Evolutionary conservation across 257 asterid species (phyloP).

Genomic region (Rhazya stricta): DNA sequence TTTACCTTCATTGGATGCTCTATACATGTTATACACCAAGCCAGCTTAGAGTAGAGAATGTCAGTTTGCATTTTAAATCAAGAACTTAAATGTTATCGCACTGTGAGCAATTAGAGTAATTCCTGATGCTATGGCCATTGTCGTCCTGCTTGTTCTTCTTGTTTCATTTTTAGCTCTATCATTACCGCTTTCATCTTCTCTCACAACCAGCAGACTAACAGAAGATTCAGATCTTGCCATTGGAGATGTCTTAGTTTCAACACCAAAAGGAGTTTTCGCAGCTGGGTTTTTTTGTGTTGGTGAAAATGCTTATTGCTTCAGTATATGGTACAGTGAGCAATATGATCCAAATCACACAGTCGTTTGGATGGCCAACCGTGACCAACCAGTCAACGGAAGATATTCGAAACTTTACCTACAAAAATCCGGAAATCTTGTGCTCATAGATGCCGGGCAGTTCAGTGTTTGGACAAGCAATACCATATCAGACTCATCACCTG

Average conservation of each 20-base stretch:
- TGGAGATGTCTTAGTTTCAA: slow-evolving; percentile 15
- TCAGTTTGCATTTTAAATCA: background rate
- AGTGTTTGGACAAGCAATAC: slow-evolving; percentile 26
- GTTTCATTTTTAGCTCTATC: background rate
- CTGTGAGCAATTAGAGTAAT: background rate
- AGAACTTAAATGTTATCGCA: background rate
- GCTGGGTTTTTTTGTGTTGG: slow-evolving; percentile 32
- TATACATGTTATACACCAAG: too few relatives aligned
- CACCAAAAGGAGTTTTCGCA: slow-evolving; percentile 17
- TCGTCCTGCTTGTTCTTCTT: background rate
- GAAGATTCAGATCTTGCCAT: slow-evolving; percentile 16
- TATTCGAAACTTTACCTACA: slow-evolving; percentile 15
- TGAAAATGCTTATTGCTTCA: slow-evolving; percentile 29
- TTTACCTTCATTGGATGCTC: too few relatives aligned
- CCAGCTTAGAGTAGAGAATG: too few relatives aligned
- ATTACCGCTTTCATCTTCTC: slow-evolving; percentile 14
- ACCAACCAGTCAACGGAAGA: slow-evolving; percentile 25
- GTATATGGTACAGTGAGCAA: slow-evolving; percentile 25
- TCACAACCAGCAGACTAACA: slow-evolving; percentile 4
- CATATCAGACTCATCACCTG: background rate
- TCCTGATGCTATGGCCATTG: slow-evolving; percentile 11
- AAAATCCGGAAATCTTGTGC: slow-evolving; percentile 23
- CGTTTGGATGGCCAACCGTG: slow-evolving; percentile 43
- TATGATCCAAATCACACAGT: slow-evolving; percentile 16
- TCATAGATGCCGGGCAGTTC: slow-evolving; percentile 25